Base-by-base conservation (phyloP, 192 early-diverging fungal genomes). In the Mycoemilia scoparia region DNA sequence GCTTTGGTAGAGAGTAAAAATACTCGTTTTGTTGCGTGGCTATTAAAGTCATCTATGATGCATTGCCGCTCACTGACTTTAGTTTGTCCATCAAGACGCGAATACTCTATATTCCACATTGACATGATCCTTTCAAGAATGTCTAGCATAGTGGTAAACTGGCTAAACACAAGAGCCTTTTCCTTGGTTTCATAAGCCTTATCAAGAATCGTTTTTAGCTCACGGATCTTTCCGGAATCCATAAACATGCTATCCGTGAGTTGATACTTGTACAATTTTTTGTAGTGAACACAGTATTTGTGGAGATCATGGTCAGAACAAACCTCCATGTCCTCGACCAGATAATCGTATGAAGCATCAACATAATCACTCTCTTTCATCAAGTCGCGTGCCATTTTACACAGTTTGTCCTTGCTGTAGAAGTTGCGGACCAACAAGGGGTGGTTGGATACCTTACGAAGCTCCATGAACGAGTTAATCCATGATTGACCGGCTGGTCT, bases 271-370 rank as follows among this genome's bases (percentile, higher is more conserved):
- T 26, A 21, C 24, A 73, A 45, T 7, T 30, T 53, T 5, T 43
- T 38, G 36, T 43, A 46, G 13, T 26, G 42, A 6, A 31, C 17
- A 41, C 81, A 84, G 2, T 87, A 38, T 12, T 62, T 46, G 46
- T 85, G 72, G 25, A 92, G 50, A 33, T 87, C 79, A 64, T 84
- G 89, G 45, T 92, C 88, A 20, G 64, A 72, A 76, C 87, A 81
- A 4, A 83, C 60, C 10, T 67, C 46, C 84, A 92, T 83, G 36
- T 92, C 87, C 48, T 92, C 85, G 27, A 66, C 57, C 13, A 92
- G 67, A 43, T 74, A 85, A 16, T 77, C 35, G 29, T 69, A 66
- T 22, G 70, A 70, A 0, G 79, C 69, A 29, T 87, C 82, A 34
- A 73, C 70, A 44, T 81, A 85, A 29, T 79, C 62, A 1, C 66